Evolutionary conservation across 208 protist species (phyloP), one percentile per base, ranked within the genome.

Genomic region (Leishmania mexicana): DNA sequence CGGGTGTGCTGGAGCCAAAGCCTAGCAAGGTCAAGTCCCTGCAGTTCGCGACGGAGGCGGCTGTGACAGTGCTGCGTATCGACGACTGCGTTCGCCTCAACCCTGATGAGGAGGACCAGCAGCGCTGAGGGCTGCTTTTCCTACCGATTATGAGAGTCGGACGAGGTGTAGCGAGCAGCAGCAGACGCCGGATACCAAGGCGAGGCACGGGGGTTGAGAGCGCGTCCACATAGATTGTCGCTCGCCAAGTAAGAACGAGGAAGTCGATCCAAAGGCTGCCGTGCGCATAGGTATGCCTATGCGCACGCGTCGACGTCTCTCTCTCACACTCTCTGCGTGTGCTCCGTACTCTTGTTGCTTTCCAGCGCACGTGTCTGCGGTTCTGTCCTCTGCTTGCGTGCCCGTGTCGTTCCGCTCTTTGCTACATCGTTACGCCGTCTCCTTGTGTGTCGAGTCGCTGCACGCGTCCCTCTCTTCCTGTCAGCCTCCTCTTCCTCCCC

Each of bases 11-110:
- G 42, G 99, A 99, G 95, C 99, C 99, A n/a, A 94, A 95, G 62
- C 95, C 99, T 75, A 97, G 91, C 80, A 99, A 99, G 89, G 87
- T 99, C 45, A 99, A 99, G 92, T 98, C 94, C 67, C 94, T 99
- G 62, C 95, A 99, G 90, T 99, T 99, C 86, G 99, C 99, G 70
- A 99, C 99, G 17, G 99, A 99, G 96, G 99, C 99, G 2, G 99
- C 99, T 71, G 99, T 99, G 84, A 99, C 99, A 21, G 99, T 99
- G 80, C 92, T 99, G 28, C 96, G 99, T 83, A 99, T 99, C 75
- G 99, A 99, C 91, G 99, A 99, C 88, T 94, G 98, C 79, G 99
- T 99, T 82, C 99, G 98, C 76, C 91, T 99, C 28, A 97, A 98
- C 84, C 96, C 98, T 1, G 92, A 96, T 49, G 93, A 97, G 80